Evolutionary conservation across 371 early-diverging fungal genomes (phyloP), one percentile per base, ranked within the genome.

Genomic region (Mortierella sp.): DNA sequence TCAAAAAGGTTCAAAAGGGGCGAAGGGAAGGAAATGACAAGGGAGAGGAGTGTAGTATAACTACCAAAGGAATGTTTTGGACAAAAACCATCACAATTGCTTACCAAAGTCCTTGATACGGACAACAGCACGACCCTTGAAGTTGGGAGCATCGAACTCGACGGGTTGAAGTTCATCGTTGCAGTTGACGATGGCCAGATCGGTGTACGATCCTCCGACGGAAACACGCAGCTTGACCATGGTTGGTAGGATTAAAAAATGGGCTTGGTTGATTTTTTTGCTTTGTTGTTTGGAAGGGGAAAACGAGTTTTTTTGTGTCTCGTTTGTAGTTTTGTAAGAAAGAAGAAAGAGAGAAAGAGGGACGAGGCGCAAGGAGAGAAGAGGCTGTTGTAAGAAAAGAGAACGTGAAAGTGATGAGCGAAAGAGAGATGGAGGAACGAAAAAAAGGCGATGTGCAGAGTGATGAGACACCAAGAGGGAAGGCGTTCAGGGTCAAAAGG

Each of bases 71-170:
- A 31, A 31, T 31, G 45, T 5, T 31, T n/a, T n/a, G n/a, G n/a
- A n/a, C n/a, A 60, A 57, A 57, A 57, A 19, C 21, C 16, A 16
- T 13, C 8, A 26, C 19, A 21, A 57, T 26, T 60, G 26, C 88
- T 76, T 81, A 87, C 88, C 82, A 84, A 92, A 93, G 89, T 93
- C 90, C 80, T 89, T 90, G 79, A 92, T 89, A 42, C 93, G 88
- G 34, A 93, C 92, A 60, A 88, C 84, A 19, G 92, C 84, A 72
- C 90, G 82, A 10, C 93, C 93, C 42, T 89, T 89, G 84, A 92
- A 93, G 73, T 88, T 84, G 24, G 91, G 90, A 31, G 88, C 84
- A 83, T 93, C 93, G 63, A 93, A 90, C 78, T 91, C 91, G 76
- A 90, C 88, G 58, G 92, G 92, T 57, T 88, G 80, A n/a, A 63